Percentiles rank a stretch among this genome's conserved stretches.
Conservation (phyloP, 176 grass and related monocot genomes). For the Lolium rigidum region DNA sequence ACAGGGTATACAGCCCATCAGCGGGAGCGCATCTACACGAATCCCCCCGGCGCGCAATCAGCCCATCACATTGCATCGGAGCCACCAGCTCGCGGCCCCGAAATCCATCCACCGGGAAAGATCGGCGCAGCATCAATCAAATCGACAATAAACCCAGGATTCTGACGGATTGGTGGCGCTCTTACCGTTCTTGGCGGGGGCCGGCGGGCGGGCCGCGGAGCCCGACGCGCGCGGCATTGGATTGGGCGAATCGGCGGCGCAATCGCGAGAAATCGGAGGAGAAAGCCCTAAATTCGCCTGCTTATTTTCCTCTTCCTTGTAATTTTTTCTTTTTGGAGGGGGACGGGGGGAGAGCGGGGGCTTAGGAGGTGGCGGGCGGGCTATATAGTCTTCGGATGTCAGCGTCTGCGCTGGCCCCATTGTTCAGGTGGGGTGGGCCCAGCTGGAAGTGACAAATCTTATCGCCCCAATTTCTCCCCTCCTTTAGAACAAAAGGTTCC, state of each 20-base stretch:
- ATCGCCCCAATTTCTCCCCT: neutral
- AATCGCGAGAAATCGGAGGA: conserved; percentile 27
- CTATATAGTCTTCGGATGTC: conserved; percentile 59
- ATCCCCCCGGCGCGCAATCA: neutral
- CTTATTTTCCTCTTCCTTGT: neutral
- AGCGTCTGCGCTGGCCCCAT: conserved; percentile 25
- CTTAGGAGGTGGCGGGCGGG: neutral
- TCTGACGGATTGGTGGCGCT: neutral
- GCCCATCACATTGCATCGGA: conserved; percentile 28
- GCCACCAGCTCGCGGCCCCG: neutral
- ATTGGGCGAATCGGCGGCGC: conserved; percentile 39
- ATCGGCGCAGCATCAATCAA: neutral
- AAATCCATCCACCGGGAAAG: neutral
- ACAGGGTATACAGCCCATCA: no score
- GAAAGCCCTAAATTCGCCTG: conserved; percentile 37
- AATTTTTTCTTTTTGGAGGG: neutral
- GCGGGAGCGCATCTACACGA: conserved; percentile 35
- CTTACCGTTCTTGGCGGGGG: conserved; percentile 46
- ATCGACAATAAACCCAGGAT: neutral
- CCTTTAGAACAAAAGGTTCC: no score
- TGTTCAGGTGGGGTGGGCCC: conserved; percentile 30
- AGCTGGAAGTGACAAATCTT: neutral
- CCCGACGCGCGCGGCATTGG: conserved; percentile 47
- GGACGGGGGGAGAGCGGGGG: neutral
- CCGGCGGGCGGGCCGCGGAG: neutral